Base-by-base conservation (phyloP, 2,329 filamentous ascomycete genomes). In the Trichoderma sp. region DNA sequence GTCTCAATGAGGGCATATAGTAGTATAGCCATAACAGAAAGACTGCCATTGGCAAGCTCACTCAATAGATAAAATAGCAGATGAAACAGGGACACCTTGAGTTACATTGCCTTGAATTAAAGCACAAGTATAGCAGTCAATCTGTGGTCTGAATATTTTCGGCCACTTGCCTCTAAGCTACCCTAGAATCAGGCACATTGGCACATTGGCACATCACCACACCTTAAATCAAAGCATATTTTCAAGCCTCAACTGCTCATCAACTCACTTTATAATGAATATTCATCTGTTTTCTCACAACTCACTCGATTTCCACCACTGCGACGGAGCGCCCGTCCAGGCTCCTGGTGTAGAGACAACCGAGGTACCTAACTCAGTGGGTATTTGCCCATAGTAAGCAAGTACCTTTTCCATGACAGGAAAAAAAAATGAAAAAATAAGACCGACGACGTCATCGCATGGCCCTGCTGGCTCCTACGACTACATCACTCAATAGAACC, bases 361-460 rank as follows among this genome's bases (percentile, higher is more conserved):
- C 12, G 12, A 37, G 19, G 34, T 58, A 58, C 54, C 7, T 12
- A 19, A 35, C 34, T n/a, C 29, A 2, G 9, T 19, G 6, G 9
- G 4, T 25, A 29, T 12, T 32, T 54, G 37, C 32, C 25, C 48
- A 48, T 12, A 48, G 29, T 17, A 39, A 19, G 17, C 60, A 64
- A 29, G 60, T 64, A 64, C 34, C 48, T 15, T 19, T 53, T 17
- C 19, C 32, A 9, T 22, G 13, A 32, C 32, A 32, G 29, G 17
- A 35, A 13, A 35, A 57, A 57, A 19, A 22, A 58, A 34, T n/a
- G n/a, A 34, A 19, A 58, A 42, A 39, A 17, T 6, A 32, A n/a
- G n/a, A 12, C 39, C 50, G 27, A 29, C 52, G 52, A 65, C 61
- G 61, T 65, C 61, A 65, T 65, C 61, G 37, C 9, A 39, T 19